Percentiles rank a stretch among this genome's conserved stretches.
Conservation (phyloP, 2,329 filamentous ascomycete species). For the Plectosphaerella sp. region DNA sequence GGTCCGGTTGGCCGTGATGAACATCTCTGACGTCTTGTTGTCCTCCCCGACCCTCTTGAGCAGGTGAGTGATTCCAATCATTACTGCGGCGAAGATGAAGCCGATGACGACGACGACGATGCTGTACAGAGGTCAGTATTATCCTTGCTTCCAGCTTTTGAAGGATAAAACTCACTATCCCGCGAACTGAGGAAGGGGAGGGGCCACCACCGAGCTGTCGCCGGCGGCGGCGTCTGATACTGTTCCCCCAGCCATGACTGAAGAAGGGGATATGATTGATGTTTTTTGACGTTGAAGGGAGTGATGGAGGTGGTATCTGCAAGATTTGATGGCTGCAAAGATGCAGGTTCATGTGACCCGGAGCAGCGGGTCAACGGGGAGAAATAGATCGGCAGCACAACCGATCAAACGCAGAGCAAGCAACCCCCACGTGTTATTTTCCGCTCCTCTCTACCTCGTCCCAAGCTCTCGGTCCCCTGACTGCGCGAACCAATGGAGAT, state of each 20-base stretch:
- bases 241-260: slow-evolving; percentile 1
- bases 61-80: slow-evolving; percentile 40
- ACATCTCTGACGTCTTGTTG: slow-evolving; percentile 50
- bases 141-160: too few species aligned
- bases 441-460: neutral
- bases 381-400: neutral
- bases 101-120: slow-evolving; percentile 26
- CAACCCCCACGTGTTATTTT: neutral
- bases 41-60: slow-evolving; percentile 46
- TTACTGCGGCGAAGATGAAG: slow-evolving; percentile 30
- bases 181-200: slow-evolving; percentile 5
- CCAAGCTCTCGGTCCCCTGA: neutral
- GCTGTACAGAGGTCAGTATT: neutral
- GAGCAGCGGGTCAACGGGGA: neutral
- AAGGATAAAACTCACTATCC: slow-evolving; percentile 1
- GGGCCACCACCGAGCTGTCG: slow-evolving; percentile 1
- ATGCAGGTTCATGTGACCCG: neutral
- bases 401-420: neutral
- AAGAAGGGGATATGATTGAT: neutral
- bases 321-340: neutral
- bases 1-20: slow-evolving; percentile 48
- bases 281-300: neutral
- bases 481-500: neutral
- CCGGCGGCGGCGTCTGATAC: neutral
- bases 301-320: neutral